A percentile compares a stretch with the other conserved stretches of the same genome.
Conservation (phyloP, 345 rosid genomes). For the Dimocarpus longan region DNA sequence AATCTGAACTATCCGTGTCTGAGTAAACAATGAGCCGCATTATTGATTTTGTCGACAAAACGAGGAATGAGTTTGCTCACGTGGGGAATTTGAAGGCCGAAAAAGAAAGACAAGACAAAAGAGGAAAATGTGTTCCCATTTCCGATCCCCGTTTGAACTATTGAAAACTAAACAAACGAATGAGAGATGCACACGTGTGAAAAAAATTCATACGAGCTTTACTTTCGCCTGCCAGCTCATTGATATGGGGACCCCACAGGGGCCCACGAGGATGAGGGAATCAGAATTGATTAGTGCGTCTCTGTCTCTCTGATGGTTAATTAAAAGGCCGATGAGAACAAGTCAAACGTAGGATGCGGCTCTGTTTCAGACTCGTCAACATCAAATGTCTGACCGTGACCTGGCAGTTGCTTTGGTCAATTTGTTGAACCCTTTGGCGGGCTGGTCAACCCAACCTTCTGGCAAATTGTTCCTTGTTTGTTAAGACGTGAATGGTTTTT, state of each 20-base stretch:
- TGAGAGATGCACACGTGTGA: background rate
- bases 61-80: background rate
- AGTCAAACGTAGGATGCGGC: slow-evolving; percentile 12
- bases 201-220: background rate
- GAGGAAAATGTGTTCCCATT: slow-evolving; percentile 23
- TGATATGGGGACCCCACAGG: background rate
- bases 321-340: background rate
- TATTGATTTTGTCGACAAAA: background rate
- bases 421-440: background rate
- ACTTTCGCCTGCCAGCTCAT: background rate
- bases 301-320: too few relatives aligned
- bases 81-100: background rate
- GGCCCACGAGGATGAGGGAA: background rate
- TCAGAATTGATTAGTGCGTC: background rate
- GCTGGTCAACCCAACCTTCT: background rate
- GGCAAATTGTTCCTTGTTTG: background rate
- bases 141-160: background rate
- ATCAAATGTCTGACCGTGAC: background rate
- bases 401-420: background rate
- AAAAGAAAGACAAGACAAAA: background rate
- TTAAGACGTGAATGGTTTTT: background rate
- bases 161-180: background rate
- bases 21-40: too few relatives aligned
- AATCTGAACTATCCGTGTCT: too few relatives aligned
- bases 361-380: background rate